phyloP scores from a whole-genome alignment of 768 basidiomycete genomes.

The Mycena alexandri region DNA sequence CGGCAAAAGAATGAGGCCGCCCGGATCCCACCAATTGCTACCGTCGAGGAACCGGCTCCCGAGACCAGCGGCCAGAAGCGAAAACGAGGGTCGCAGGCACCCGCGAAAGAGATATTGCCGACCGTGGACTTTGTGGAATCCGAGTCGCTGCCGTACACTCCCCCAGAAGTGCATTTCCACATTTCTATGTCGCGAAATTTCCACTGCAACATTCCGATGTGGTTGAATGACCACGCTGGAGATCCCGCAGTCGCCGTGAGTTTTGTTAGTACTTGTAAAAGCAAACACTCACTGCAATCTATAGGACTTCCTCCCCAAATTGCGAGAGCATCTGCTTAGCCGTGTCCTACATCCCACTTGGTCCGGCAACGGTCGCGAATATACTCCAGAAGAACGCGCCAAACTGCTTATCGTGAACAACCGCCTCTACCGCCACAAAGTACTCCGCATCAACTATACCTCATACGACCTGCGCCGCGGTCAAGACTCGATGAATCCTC shows the following conservation, averaged over 20 bases:
- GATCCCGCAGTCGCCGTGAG: constrained; percentile 43
- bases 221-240: constrained; percentile 10
- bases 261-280: no score
- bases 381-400: constrained; percentile 36
- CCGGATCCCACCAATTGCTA: not conserved
- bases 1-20: not conserved
- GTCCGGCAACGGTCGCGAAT: constrained; percentile 44
- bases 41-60: not conserved
- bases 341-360: constrained; percentile 39
- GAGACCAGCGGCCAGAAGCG: constrained; percentile 5
- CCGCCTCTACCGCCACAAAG: constrained; percentile 46
- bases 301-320: constrained; percentile 46
- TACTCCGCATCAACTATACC: constrained; percentile 36
- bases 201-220: constrained; percentile 4
- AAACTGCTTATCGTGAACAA: constrained; percentile 30
- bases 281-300: not conserved
- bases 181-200: constrained; percentile 37
- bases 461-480: constrained; percentile 53
- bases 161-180: constrained; percentile 38
- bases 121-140: constrained; percentile 14
- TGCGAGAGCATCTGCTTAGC: constrained; percentile 47
- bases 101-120: not conserved
- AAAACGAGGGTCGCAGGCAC: not conserved
- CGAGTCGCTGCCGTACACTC: constrained; percentile 15
- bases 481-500: constrained; percentile 56